Conservation (phyloP, 176 grass and related monocot species). For the Dactylis glomerata region DNA sequence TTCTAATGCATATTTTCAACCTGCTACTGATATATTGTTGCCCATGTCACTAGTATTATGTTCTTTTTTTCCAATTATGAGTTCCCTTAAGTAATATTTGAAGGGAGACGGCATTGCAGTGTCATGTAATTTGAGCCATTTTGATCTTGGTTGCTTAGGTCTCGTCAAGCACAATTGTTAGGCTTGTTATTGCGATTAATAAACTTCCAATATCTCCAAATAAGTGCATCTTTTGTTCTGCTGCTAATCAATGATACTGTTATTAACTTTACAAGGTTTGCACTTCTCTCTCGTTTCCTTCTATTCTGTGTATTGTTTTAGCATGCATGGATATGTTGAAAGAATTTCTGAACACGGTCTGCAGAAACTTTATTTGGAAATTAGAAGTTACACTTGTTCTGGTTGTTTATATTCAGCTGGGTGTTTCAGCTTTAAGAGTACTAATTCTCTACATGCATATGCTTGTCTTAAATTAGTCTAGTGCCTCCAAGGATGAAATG, state of each 20-base stretch:
- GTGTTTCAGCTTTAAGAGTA: background rate
- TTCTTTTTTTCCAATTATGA: background rate
- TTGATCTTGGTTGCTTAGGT: background rate
- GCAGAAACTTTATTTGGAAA: background rate
- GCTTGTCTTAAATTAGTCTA: background rate
- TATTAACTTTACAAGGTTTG: background rate
- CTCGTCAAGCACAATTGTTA: background rate
- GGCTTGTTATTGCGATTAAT: background rate
- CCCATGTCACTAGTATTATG: background rate
- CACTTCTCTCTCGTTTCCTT: background rate
- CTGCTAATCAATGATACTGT: background rate
- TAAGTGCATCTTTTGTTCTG: background rate
- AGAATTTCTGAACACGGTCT: background rate
- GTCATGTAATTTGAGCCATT: background rate
- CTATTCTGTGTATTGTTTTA: background rate
- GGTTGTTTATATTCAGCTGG: background rate
- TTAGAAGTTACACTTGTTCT: background rate
- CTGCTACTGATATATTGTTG: background rate
- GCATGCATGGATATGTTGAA: background rate
- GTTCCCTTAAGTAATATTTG: background rate
- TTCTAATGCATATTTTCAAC: background rate
- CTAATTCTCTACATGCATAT: background rate
- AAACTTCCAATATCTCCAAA: too few relatives aligned
- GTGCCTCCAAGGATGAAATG: background rate
- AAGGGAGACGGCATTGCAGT: background rate